These are phyloP conservation scores for Dothistroma septosporum DNA, from an alignment of 2,329 filamentous ascomycete species.

Conservation along the genomic window DNA sequence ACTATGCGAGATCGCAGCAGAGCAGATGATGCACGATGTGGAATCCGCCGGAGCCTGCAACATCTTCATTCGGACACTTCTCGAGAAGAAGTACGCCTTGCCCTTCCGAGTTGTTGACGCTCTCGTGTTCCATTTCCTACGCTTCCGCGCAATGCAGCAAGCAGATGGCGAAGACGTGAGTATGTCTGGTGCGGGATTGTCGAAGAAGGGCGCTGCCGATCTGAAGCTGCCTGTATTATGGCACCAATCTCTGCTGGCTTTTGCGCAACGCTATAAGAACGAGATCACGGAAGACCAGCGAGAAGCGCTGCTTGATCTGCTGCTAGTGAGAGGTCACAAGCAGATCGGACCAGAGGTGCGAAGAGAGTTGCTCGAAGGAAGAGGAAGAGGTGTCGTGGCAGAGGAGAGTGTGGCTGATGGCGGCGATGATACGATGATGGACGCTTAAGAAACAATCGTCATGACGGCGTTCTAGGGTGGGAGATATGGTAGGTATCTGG, in stretches of 20 bases:
- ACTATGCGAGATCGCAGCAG: slow-evolving; percentile 88
- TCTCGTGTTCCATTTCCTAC: slow-evolving; percentile 92
- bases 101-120: slow-evolving; percentile 93
- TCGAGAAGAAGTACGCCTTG: slow-evolving; percentile 96
- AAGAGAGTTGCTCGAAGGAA: slow-evolving; percentile 79
- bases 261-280: slow-evolving; percentile 90
- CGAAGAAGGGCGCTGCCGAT: slow-evolving; percentile 44
- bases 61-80: slow-evolving; percentile 85
- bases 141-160: slow-evolving; percentile 71
- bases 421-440: slow-evolving; percentile 86
- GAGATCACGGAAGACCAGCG: slow-evolving; percentile 94
- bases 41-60: slow-evolving; percentile 91
- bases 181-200: slow-evolving; percentile 47
- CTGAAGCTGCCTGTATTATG: slow-evolving; percentile 77
- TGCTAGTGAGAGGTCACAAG: slow-evolving; percentile 78
- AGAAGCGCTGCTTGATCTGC: slow-evolving; percentile 81
- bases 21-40: slow-evolving; percentile 75
- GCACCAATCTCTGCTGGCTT: slow-evolving; percentile 89
- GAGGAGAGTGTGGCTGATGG: slow-evolving; percentile 58
- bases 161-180: slow-evolving; percentile 53
- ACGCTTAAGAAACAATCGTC: slow-evolving; percentile 19
- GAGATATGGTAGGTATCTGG: not conserved
- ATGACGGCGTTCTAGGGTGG: not conserved
- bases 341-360: slow-evolving; percentile 88
- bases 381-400: slow-evolving; percentile 72